Base-by-base conservation (phyloP, 345 rosid genomes). In the Geranium rotundifolium region DNA sequence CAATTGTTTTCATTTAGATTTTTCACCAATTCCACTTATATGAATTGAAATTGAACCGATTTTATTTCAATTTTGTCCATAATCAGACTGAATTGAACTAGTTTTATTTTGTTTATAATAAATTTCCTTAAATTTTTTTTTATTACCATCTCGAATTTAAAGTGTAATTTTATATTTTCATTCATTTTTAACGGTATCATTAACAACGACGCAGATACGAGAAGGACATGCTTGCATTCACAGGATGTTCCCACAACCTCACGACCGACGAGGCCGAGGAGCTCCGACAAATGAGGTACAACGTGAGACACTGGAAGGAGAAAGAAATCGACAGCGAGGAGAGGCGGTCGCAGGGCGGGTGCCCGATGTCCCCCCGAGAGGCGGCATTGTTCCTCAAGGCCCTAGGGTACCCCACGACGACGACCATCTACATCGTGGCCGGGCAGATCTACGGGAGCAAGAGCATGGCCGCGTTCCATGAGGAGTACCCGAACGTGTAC, bases 171-270 rank as follows among this genome's bases (percentile, higher is more conserved):
- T 50, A 10, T 5, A 23, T 23, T 23, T 23, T 2, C 27, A 23
- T 23, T 23, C 27, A 23, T 23, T 23, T 23, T 23, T 34, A 34
- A 34, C 4, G 41, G 3, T 5, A 4, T 34, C 10, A 34, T 34
- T 5, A 34, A 34, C 10, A 5, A 4, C 41, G 41, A 34, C 10
- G 52, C 84, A 92, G 99, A 76, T 93, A 88, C 49, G 99, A 95
- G 89, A 90, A 95, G 77, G 99, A 95, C 71, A 90, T 95, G 99
- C 88, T 95, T 52, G 88, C 99, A 18, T 95, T 95, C 80, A 95
- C 97, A 1, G 99, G 99, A 64, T 95, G 99, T 79, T 86, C 66
- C 81, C 89, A 90, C 79, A 90, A 95, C 64, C 92, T 95, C 30
- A 86, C 96, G 0, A 66, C 64, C n/a, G 73, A 63, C 63, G 99